A percentile compares a stretch with the other conserved stretches of the same genome.
These are phyloP conservation scores for Boechera retrofracta DNA, from an alignment of 345 rosid genomes.

Conservation along the genomic window DNA sequence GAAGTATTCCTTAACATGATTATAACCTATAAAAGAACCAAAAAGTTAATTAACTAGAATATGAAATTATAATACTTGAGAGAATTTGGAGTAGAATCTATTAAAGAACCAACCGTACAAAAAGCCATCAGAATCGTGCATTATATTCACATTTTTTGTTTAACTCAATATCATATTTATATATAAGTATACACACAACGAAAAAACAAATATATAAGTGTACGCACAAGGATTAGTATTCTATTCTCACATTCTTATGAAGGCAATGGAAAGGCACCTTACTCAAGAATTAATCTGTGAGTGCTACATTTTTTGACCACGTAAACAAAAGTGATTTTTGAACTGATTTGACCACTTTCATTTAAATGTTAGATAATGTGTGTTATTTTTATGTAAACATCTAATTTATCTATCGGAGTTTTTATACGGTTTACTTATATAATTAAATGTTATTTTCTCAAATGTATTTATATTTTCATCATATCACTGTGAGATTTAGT, in stretches of 20 bases:
- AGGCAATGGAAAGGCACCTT: neutral
- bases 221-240: neutral
- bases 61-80: constrained; percentile 1
- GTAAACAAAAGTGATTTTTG: neutral
- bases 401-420: neutral
- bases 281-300: neutral
- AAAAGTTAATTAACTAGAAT: neutral
- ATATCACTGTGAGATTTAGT: too few species aligned
- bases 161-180: neutral
- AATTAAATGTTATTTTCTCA: neutral
- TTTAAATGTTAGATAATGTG: neutral
- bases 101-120: neutral
- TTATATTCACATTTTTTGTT: neutral
- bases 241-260: neutral
- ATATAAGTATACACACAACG: too few species aligned
- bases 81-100: constrained; percentile 1
- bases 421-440: neutral
- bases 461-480: neutral
- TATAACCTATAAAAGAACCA: neutral
- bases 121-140: neutral
- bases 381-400: neutral
- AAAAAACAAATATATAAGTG: too few species aligned
- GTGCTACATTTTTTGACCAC: neutral
- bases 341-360: neutral
- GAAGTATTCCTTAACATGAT: neutral